A percentile compares a stretch with the other conserved stretches of the same genome.
phyloP scores from a whole-genome alignment of 106 monocot species.

The Allium fistulosum region DNA sequence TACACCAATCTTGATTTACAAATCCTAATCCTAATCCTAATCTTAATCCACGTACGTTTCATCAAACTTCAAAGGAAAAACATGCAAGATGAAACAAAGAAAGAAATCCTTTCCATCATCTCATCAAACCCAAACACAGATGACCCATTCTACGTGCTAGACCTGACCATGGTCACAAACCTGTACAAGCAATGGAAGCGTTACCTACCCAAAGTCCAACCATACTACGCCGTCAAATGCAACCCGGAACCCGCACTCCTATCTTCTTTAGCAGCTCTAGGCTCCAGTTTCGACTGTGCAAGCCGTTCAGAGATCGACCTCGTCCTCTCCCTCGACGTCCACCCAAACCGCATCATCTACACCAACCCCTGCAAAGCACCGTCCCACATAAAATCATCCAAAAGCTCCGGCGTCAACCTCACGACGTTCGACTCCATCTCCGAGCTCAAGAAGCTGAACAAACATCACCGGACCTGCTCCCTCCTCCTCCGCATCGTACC shows the following conservation, averaged over 20 bases:
- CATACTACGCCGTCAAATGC: slow-evolving; percentile 24
- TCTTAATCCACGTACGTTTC: no score
- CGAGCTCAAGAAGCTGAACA: slow-evolving; percentile 12
- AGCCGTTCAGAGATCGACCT: slow-evolving; percentile 20
- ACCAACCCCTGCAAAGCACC: slow-evolving; percentile 31
- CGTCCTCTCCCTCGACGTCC: slow-evolving; percentile 10
- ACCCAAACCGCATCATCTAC: slow-evolving; percentile 11
- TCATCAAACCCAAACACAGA: background rate
- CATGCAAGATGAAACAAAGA: no score
- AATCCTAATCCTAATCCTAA: no score
- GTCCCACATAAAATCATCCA: slow-evolving; percentile 14
- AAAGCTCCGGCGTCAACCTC: slow-evolving; percentile 4
- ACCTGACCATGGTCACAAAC: slow-evolving; percentile 4
- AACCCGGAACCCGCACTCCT: slow-evolving; percentile 14
- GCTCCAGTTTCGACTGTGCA: slow-evolving; percentile 20
- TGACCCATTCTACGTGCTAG: slow-evolving; percentile 17
- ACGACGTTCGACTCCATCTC: slow-evolving; percentile 16
- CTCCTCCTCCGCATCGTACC: slow-evolving; percentile 10
- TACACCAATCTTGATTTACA: no score
- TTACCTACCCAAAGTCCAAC: background rate
- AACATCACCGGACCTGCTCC: slow-evolving; percentile 6
- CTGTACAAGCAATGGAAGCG: slow-evolving; percentile 11
- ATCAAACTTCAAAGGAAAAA: no score
- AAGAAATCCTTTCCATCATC: slow-evolving; percentile 7
- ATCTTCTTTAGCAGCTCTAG: slow-evolving; percentile 11